These are phyloP conservation scores for Penicillium cinerascens DNA, from an alignment of 495 filamentous ascomycete genomes.

Conservation along the genomic window DNA sequence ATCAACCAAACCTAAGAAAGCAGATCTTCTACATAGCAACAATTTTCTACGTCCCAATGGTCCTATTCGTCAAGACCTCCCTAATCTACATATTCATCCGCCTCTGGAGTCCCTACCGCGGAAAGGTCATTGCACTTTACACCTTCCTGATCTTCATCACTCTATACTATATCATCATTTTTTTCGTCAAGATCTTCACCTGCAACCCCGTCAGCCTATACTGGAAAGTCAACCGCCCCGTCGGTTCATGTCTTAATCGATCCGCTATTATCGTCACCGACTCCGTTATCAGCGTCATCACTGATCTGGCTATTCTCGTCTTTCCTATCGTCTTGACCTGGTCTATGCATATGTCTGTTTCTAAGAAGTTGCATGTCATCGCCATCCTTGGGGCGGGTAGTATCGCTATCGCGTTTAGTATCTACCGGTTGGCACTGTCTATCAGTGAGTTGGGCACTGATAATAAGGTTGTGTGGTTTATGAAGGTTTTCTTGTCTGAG, in stretches of 20 bases:
- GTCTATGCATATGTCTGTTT: constrained; percentile 26
- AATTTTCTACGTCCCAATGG: constrained; percentile 33
- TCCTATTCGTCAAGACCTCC: constrained; percentile 31
- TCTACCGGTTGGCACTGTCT: constrained; percentile 30
- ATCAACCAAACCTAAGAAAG: no score
- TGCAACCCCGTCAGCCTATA: constrained; percentile 30
- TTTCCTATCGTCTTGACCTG: constrained; percentile 30
- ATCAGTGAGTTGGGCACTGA: constrained; percentile 5
- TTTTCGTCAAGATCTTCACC: constrained; percentile 32
- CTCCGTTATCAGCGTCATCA: constrained; percentile 28
- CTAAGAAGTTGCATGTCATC: constrained; percentile 28
- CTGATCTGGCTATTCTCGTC: constrained; percentile 32
- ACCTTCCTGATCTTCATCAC: constrained; percentile 23
- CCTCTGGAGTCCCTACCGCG: constrained; percentile 25
- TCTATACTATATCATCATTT: constrained; percentile 26
- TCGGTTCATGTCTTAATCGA: constrained; percentile 25
- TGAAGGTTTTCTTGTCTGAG: constrained; percentile 3
- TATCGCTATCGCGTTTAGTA: constrained; percentile 29
- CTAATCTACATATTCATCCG: constrained; percentile 33
- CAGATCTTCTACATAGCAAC: constrained; percentile 19
- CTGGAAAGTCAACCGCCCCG: constrained; percentile 15
- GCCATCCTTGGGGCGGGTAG: constrained; percentile 31
- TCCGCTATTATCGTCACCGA: constrained; percentile 29
- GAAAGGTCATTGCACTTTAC: constrained; percentile 23
- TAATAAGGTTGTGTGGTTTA: constrained; percentile 7